Evolutionary conservation across 306 rosid species (phyloP), one percentile per base, ranked within the genome.

Genomic region (Dalbergia cultrata): DNA sequence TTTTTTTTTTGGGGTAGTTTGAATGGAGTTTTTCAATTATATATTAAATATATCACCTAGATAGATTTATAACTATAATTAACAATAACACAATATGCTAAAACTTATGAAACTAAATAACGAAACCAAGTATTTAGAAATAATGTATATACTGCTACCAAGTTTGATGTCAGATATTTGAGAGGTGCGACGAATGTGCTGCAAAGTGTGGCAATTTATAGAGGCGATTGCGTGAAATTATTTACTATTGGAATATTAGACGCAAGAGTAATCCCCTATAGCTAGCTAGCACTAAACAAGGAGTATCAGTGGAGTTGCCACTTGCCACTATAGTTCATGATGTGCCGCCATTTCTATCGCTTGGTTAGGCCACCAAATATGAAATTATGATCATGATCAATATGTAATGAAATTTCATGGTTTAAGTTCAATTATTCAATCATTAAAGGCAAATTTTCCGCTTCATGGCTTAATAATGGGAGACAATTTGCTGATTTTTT

Each of bases 181-280:
- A 33, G 59, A 41, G 50, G 35, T 71, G 53, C 5, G 45, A 61
- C 17, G 22, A 71, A 50, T 53, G 16, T 45, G 43, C 10, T 34
- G 78, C 43, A 43, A 71, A 71, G 59, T 53, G 72, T 61, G 58
- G 72, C 47, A 80, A 71, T 71, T 80, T 80, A 80, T 71, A 71
- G 78, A 35, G 26, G 49, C 3, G 49, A 58, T 68, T 68, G 63
- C 4, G 50, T 52, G 76, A 71, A 44, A 54, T 16, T 37, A 37
- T 37, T 37, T 14, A 50, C n/a, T 49, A 17, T 49, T 60, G 34
- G 37, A n/a, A 70, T 6, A 6, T 43, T 43, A 0, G 71, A 59
- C 9, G 53, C 52, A 43, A 78, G 68, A 57, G 60, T 61, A 57
- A 47, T 67, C 19, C 8, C 21, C 41, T 37, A 4, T 37, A 4